Evolutionary conservation across 805 yeast genomes (phyloP), one percentile per base, ranked within the genome.

Genomic region (Metschnikowia kofuensis): DNA sequence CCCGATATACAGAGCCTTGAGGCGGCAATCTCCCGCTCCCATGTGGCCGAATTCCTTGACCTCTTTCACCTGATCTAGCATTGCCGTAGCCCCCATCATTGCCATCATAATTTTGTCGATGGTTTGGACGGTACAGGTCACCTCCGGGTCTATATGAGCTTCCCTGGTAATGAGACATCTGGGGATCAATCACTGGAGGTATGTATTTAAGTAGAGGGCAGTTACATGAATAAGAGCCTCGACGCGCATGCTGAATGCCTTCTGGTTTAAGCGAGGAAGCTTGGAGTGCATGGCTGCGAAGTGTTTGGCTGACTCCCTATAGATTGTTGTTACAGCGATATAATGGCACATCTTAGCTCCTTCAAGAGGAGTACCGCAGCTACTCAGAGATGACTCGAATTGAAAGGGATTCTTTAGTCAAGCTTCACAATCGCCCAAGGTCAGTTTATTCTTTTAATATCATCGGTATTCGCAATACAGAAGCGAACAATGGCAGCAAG

Each of bases 81-180:
- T 36, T 45, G 13, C 43, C 41, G 42, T 45, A 42, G 16, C 46
- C 42, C 2, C 42, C 35, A 2, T 31, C 35, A 5, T 34, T 32
- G 32, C 42, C 40, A 13, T 37, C 45, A 28, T 35, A 16, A 12
- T 41, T 26, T 8, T 40, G 35, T 14, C 45, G 37, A 30, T 35
- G 38, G n/a, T 35, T 38, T 13, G 58, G 59, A 8, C 58, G 59
- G 34, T 56, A 56, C 58, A 54, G 59, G 35, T 56, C 59, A 11
- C 50, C 54, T 13, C 52, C 49, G 6, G 52, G 56, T 27, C 56
- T 45, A 40, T 50, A 47, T 7, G 54, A 50, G 29, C 51, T 48
- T 31, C 54, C 52, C 21, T 47, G 52, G 44, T 54, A 40, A 35
- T 52, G 47, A 14, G 57, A 54, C 59, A 56, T 56, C 9, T 16